phyloP scores from a whole-genome alignment of 2,329 filamentous ascomycete species.

The Hypoxylon sp. region DNA sequence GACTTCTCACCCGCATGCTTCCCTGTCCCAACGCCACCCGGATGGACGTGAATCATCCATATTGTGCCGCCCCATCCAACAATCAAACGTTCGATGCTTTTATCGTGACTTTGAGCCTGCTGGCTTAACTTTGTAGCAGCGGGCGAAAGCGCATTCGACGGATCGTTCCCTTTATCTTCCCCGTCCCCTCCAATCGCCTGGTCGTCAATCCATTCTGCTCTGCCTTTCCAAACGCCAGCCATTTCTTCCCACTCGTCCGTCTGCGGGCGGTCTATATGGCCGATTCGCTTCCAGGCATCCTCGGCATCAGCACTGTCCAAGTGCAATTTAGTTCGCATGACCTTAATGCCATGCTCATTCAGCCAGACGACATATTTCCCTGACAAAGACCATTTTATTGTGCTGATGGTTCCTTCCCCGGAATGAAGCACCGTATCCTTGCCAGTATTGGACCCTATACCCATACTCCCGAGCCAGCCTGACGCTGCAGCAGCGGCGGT shows the following conservation, averaged over 20 bases:
- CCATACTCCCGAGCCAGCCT: conserved; percentile 91
- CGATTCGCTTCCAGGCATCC: conserved; percentile 92
- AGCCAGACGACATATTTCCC: conserved; percentile 95
- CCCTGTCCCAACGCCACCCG: conserved; percentile 74
- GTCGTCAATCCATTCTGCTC: conserved; percentile 93
- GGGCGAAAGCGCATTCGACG: conserved; percentile 55
- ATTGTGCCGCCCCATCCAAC: conserved; percentile 97
- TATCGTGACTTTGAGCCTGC: conserved; percentile 60
- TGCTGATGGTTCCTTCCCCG: conserved; percentile 90
- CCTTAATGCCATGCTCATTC: conserved; percentile 97
- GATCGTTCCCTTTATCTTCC: conserved; percentile 55
- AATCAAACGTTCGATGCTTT: conserved; percentile 79
- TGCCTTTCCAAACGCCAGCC: conserved; percentile 93
- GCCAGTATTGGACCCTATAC: conserved; percentile 79
- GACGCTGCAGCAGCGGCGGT: conserved; percentile 86
- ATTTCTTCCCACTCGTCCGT: conserved; percentile 94
- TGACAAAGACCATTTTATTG: conserved; percentile 93
- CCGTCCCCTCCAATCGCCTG: conserved; percentile 80
- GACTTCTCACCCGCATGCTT: conserved; percentile 76
- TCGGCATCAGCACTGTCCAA: conserved; percentile 81
- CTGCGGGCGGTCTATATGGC: conserved; percentile 89
- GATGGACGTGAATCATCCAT: conserved; percentile 93
- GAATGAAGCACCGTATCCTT: conserved; percentile 90
- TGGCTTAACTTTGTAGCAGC: conserved; percentile 62
- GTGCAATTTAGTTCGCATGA: conserved; percentile 91